A percentile compares a stretch with the other conserved stretches of the same genome.
Conservation (phyloP, 768 basidiomycete genomes). For the Chlorophyllum brunneum region DNA sequence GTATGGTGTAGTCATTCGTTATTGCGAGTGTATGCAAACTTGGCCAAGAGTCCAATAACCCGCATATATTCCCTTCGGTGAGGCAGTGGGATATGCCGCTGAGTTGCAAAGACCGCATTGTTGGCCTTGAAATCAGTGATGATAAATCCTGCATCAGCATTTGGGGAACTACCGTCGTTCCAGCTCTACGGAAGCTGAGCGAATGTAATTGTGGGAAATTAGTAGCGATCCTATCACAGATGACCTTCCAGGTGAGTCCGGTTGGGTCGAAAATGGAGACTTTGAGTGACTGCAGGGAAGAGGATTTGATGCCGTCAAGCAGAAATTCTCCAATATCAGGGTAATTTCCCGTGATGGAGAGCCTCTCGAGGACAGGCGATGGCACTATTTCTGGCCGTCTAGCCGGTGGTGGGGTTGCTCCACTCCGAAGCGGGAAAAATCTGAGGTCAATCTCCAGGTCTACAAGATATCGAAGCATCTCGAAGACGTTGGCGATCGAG, state of each 20-base stretch:
- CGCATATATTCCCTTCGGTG: slow-evolving; percentile 1
- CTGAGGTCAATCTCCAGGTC: slow-evolving; percentile 8
- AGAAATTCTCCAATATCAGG: neutral
- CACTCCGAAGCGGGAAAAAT: neutral
- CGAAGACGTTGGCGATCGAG: neutral
- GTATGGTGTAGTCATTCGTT: neutral
- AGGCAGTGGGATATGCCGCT: slow-evolving; percentile 1
- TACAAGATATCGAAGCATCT: slow-evolving; percentile 1
- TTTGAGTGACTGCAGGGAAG: neutral
- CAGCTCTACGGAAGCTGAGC: neutral
- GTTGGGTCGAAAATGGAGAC: neutral
- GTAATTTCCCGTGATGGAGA: neutral
- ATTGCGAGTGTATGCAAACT: slow-evolving; percentile 2
- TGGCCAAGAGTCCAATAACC: neutral
- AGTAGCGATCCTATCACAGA: neutral
- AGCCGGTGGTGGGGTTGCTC: neutral
- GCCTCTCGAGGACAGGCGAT: neutral
- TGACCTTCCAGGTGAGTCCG: neutral
- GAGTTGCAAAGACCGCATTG: neutral
- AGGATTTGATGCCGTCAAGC: neutral
- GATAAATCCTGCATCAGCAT: slow-evolving; percentile 7
- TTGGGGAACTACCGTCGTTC: neutral
- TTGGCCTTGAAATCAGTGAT: neutral
- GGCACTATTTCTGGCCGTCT: neutral
- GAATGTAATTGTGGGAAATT: slow-evolving; percentile 3